Evolutionary conservation across 768 basidiomycete species (phyloP), one percentile per base, ranked within the genome.

Genomic region (Trametes elegans): DNA sequence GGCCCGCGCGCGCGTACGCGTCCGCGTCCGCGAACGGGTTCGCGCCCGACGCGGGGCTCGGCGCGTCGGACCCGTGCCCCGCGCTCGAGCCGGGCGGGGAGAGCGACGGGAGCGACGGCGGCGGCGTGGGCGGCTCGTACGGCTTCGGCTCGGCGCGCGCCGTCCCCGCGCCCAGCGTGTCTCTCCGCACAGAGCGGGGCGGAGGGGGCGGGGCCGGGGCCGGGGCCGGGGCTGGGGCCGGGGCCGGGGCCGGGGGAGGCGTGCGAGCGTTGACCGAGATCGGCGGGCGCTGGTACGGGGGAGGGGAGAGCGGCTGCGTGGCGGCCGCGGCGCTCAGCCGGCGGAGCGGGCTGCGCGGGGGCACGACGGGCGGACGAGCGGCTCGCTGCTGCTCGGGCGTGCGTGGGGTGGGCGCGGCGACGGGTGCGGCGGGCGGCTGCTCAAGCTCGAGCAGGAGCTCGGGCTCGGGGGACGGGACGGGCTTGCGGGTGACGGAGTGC

Each of bases 91-190:
- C 41, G 4, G 57, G 19, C 5, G 57, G 57, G 8, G 53, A 29
- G 57, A 69, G 66, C n/a, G 73, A 73, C 31, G 75, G 72, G 39
- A 67, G 64, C 43, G 75, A 75, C 26, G 72, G 66, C 16, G 76
- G 73, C 42, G 77, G 76, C 53, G 78, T 75, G 23, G 72, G 65
- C 31, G 74, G 75, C 38, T 67, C 67, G 55, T 71, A 69, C 10
- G 62, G n/a, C 28, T 32, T 18, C 32, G 32, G 24, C 23, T 14
- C 45, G 39, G 53, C 42, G 40, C 26, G 32, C 50, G 31, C 41
- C 44, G 49, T 46, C 45, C 32, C 35, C 16, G 40, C 8, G 21
- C 40, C 40, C 18, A 46, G 19, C 45, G 29, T 46, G 34, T 35
- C 34, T 35, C 34, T 4, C 29, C 19, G 31, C 29, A 32, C 29